Base-by-base conservation (phyloP, 2,329 filamentous ascomycete genomes). In the Trichoderma atroviride region DNA sequence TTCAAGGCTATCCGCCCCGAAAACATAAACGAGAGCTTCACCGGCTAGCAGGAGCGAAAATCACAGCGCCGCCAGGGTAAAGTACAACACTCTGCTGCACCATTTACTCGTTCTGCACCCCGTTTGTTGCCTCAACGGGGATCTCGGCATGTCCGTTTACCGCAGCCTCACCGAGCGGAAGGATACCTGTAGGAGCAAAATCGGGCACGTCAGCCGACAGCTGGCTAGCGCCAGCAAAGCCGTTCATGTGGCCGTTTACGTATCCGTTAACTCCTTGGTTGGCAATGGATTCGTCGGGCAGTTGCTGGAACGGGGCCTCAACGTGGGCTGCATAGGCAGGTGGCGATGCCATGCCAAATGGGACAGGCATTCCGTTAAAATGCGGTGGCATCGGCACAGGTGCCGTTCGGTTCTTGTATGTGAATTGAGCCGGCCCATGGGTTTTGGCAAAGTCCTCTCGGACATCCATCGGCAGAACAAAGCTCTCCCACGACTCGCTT, bases 401-500 rank as follows among this genome's bases (percentile, higher is more conserved):
- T 24, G 47, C 47, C n/a, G 47, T 50, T 35, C 78, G 75, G 73
- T 78, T 81, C 73, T 80, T 81, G 72, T 76, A 80, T 6, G 77
- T 78, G 35, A 80, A 53, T 52, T 79, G 82, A 55, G 79, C 77
- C 35, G 86, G 87, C 4, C 94, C 94, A 22, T 91, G 87, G 74
- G 91, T 92, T 77, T 91, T 92, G 50, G 92, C 92, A 24, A 88
- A 85, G 53, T 89, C 84, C 73, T 94, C 89, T 71, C 95, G 90
- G 71, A 93, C 87, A 14, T 89, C 86, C 76, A 89, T 84, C 2
- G 88, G 86, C 70, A 96, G 81, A 24, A 97, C 87, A 84, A 93
- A 98, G 73, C 90, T 88, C 73, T 91, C 85, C 93, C 94, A 97
- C 31, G 88, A 89, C 24, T 93, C 86, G 31, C 87, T 87, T 70